phyloP scores from a whole-genome alignment of 2,329 filamentous ascomycete species.

The Arachnomyces sp. region DNA sequence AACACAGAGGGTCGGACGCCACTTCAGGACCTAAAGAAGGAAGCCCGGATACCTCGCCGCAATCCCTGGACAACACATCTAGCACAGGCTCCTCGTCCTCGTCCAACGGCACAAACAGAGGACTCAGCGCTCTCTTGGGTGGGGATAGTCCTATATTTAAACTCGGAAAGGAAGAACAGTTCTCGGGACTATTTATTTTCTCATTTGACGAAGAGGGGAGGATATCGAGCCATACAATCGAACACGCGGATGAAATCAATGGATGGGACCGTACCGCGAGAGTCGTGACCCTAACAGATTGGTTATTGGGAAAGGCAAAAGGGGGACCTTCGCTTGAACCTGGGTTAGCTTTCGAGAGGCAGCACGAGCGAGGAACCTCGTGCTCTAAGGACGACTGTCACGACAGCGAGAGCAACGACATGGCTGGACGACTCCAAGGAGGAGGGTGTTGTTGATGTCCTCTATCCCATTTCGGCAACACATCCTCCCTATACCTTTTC shows the following conservation, averaged over 20 bases:
- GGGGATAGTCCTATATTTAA: slow-evolving; percentile 44
- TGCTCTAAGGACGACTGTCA: too few relatives aligned
- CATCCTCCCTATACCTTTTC: too few relatives aligned
- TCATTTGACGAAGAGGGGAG: slow-evolving; percentile 85
- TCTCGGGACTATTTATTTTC: slow-evolving; percentile 88
- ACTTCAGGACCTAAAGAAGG: slow-evolving; percentile 4
- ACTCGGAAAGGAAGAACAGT: slow-evolving; percentile 60
- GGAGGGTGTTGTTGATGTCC: too few relatives aligned
- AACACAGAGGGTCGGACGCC: background rate
- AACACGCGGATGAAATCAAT: slow-evolving; percentile 76
- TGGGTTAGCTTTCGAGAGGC: slow-evolving; percentile 22
- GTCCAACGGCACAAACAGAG: slow-evolving; percentile 28
- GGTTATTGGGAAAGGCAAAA: slow-evolving; percentile 74
- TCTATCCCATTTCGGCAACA: too few relatives aligned
- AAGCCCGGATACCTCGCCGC: slow-evolving; percentile 2
- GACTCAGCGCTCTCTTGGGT: slow-evolving; percentile 41
- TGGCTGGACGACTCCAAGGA: too few relatives aligned
- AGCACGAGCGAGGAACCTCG: slow-evolving; percentile 7
- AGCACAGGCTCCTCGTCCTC: slow-evolving; percentile 16
- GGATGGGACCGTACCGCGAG: slow-evolving; percentile 77
- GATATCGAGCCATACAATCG: slow-evolving; percentile 82
- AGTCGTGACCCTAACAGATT: slow-evolving; percentile 87
- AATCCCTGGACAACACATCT: slow-evolving; percentile 4
- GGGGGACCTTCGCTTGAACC: slow-evolving; percentile 27
- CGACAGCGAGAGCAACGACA: too few relatives aligned